Percentiles rank a stretch among this genome's conserved stretches.
Conservation (phyloP, 129 eudicot species). For the Lactuca sativa region DNA sequence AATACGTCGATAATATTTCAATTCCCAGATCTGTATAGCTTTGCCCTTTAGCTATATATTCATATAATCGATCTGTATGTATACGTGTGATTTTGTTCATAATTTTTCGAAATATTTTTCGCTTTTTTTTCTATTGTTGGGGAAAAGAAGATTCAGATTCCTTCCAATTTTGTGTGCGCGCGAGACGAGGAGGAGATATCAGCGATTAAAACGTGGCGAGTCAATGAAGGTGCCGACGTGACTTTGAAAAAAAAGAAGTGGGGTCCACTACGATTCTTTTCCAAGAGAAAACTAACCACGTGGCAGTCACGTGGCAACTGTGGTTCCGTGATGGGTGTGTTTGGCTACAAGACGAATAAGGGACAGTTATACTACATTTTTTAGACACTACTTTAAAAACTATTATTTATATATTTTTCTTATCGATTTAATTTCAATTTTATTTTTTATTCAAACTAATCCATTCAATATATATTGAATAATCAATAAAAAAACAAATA, state of each 20-base stretch:
- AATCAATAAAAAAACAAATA: no score
- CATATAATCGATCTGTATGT: conserved; percentile 22
- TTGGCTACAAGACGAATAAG: background rate
- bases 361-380: background rate
- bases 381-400: no score
- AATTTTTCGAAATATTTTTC: conserved; percentile 9
- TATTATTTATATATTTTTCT: no score
- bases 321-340: background rate
- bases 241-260: background rate
- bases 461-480: no score
- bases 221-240: conserved; percentile 28
- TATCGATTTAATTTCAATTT: no score
- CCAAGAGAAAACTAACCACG: background rate
- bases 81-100: conserved; percentile 11
- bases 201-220: conserved; percentile 13
- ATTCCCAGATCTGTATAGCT: conserved; percentile 32
- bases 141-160: conserved; percentile 41
- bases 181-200: conserved; percentile 20
- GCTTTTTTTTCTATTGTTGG: conserved; percentile 1
- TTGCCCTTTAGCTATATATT: conserved; percentile 21
- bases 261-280: conserved; percentile 7
- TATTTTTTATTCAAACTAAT: no score
- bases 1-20: conserved; percentile 12
- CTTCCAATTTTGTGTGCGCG: conserved; percentile 44
- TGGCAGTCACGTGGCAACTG: conserved; percentile 20